These are phyloP conservation scores for Schizosaccharomyces osmophilus DNA, from an alignment of 805 yeast species.

Conservation along the genomic window DNA sequence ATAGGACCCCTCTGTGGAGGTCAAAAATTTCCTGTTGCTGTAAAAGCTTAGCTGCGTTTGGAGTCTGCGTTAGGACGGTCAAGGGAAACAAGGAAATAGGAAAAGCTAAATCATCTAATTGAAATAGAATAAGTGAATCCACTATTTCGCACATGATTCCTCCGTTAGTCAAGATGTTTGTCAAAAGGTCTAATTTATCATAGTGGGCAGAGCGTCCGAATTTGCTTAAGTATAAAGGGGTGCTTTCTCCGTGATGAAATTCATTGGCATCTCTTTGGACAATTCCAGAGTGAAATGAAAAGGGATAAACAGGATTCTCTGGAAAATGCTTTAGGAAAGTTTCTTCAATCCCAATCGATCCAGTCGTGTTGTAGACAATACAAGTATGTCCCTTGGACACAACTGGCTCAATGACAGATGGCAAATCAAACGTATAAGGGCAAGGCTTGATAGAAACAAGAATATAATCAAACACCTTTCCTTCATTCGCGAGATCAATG, in stretches of 20 bases:
- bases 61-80: conserved; percentile 8
- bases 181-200: conserved; percentile 5
- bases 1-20: not conserved
- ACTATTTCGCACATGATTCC: conserved; percentile 6
- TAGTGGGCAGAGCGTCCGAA: not conserved
- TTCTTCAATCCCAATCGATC: conserved; percentile 39
- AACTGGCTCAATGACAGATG: conserved; percentile 27
- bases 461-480: conserved; percentile 25
- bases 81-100: conserved; percentile 8
- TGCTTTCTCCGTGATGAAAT: conserved; percentile 5
- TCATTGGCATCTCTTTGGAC: conserved; percentile 7
- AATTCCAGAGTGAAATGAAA: conserved; percentile 21
- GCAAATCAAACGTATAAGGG: conserved; percentile 34
- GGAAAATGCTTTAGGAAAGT: conserved; percentile 31
- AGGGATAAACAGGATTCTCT: conserved; percentile 27
- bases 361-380: conserved; percentile 22
- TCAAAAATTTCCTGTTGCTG: not conserved
- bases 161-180: conserved; percentile 7
- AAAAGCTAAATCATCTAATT: conserved; percentile 8
- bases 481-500: not conserved
- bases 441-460: conserved; percentile 38
- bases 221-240: conserved; percentile 6
- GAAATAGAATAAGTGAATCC: conserved; percentile 7
- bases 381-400: conserved; percentile 23
- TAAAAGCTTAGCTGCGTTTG: conserved; percentile 2